Base-by-base conservation (phyloP, 139 green algal species). In the Haematococcus lacustris region DNA sequence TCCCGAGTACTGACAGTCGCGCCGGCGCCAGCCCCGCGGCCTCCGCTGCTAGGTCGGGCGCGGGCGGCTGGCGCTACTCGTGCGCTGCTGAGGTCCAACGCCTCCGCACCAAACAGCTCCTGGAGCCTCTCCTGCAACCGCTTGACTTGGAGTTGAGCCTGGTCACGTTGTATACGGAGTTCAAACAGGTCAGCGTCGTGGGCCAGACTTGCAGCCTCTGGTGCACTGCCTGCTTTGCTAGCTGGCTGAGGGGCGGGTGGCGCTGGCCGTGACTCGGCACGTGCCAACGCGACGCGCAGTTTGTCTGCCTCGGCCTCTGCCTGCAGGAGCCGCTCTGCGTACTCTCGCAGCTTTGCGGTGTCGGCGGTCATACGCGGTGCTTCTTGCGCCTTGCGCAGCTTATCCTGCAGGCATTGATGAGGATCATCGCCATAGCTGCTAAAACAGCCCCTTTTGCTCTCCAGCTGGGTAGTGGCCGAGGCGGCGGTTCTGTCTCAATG, bases 111-210 rank as follows among this genome's bases (percentile, higher is more conserved):
- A 68, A 85, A 86, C 13, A 90, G 68, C 6, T 87, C 81, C 0
- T 70, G 23, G 4, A 90, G 4, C 1, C 76, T 77, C 32, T 81
- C 71, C 75, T 78, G 76, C 1, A 89, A 64, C 23, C 85, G 68
- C 38, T 61, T 51, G 3, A 71, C 76, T 51, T 84, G 75, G 21
- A 83, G 73, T 25, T 81, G 75, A 17, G 86, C 82, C 70, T 87
- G 77, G 68, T 88, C 81, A 28, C 79, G 73, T 73, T 87, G 71
- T 51, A 92, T 72, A 38, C 59, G 77, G 25, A 82, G 59, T 71
- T 90, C 77, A 38, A 83, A 82, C 47, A 79, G 23, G 67, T 82
- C 72, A 51, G 73, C 67, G 34, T 82, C 72, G 51, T 80, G 65
- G 38, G 26, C 34, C 67, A 72, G 51, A 3, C 74, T 60, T 5